phyloP scores from a whole-genome alignment of 2,329 filamentous ascomycete species.

The Fusarium coffeatum region DNA sequence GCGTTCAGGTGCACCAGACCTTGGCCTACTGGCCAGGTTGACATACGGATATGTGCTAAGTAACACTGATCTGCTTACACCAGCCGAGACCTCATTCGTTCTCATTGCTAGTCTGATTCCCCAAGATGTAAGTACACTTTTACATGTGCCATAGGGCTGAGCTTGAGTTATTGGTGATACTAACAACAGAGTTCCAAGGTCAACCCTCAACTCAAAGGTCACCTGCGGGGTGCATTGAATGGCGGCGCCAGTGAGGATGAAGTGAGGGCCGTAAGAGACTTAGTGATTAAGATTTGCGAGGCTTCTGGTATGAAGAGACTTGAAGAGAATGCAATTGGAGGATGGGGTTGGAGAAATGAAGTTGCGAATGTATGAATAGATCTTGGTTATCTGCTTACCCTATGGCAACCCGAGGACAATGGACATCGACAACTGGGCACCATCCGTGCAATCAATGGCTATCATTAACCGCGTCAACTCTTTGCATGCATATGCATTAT shows the following conservation, averaged over 20 bases:
- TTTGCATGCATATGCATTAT: not conserved
- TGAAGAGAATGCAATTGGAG: slow-evolving; percentile 29
- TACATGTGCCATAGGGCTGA: not conserved
- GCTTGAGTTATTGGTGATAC: not conserved
- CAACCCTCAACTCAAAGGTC: slow-evolving; percentile 46
- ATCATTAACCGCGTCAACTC: too few species aligned
- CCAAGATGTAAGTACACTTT: slow-evolving; percentile 40
- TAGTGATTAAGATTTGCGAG: slow-evolving; percentile 45
- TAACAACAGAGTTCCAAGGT: slow-evolving; percentile 33
- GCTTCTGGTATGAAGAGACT: slow-evolving; percentile 44
- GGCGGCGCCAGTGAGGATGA: slow-evolving; percentile 44
- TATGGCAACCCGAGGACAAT: not conserved
- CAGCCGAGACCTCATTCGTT: slow-evolving; percentile 43
- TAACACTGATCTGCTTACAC: slow-evolving; percentile 43
- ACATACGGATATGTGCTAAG: slow-evolving; percentile 45
- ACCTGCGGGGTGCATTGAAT: slow-evolving; percentile 43
- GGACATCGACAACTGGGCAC: not conserved
- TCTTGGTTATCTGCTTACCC: not conserved
- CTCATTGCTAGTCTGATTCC: slow-evolving; percentile 47
- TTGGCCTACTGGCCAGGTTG: slow-evolving; percentile 43
- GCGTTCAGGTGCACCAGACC: slow-evolving; percentile 42
- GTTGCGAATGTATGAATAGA: slow-evolving; percentile 40
- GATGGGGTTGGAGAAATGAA: slow-evolving; percentile 47
- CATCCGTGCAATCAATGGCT: not conserved
- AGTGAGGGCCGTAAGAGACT: slow-evolving; percentile 42